Evolutionary conservation across 441 rosid species (phyloP), one percentile per base, ranked within the genome.

Genomic region (Croton setiger): DNA sequence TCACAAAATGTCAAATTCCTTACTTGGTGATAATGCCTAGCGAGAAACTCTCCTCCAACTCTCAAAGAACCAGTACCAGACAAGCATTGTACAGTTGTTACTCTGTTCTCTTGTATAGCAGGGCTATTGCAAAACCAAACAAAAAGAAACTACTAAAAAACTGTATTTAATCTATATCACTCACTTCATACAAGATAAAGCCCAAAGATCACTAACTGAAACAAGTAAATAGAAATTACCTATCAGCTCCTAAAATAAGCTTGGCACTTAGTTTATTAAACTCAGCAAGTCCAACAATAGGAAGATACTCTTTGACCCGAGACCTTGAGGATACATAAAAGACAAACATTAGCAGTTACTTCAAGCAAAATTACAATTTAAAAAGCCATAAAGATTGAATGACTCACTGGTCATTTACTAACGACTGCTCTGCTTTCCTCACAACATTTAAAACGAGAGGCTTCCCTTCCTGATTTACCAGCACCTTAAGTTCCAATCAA

Each of bases 31-130:
- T 95, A 85, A 76, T 95, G 98, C 74, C 77, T 90, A 1, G 97
- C 97, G 76, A 95, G 83, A 83, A 95, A 95, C 77, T 95, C 99
- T 55, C 81, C 97, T 4, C 98, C 99, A 75, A 95, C 97, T 83
- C 99, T 87, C 71, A 95, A 45, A 43, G 99, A 92, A 80, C 99
- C 99, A 36, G 98, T 95, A 60, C 99, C 98, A 67, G 99, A 95
- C 83, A 95, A 87, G 78, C 96, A 86, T 81, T 90, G 98, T 37
- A 95, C 97, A 11, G 99, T 95, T 37, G 98, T 81, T 74, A 95
- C 86, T 72, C 98, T 87, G 57, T 88, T 88, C 81, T 89, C 96
- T 70, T 75, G 80, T 59, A 95, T 85, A 59, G 96, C 91, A 45
- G 90, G 95, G 84, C 99, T 95, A 69, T 77, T 60, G 48, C 17